A percentile compares a stretch with the other conserved stretches of the same genome.
Evolutionary conservation across 768 basidiomycete species (phyloP).

Genomic region (Suillus brevipes): DNA sequence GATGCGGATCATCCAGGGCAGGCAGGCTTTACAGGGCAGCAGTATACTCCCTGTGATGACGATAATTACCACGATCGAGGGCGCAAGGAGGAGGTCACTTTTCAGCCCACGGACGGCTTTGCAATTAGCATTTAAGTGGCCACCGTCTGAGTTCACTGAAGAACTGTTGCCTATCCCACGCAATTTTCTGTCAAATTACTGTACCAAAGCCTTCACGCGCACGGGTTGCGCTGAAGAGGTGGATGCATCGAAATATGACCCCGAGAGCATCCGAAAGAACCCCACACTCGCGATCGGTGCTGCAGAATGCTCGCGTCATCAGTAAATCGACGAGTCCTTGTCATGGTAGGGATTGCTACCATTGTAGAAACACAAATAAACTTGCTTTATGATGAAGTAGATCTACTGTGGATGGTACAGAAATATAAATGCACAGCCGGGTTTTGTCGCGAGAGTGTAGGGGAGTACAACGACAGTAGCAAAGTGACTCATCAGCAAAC

Average conservation of each 20-base stretch:
- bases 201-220: neutral
- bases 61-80: conserved; percentile 2
- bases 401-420: too few relatives aligned
- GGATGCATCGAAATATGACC: neutral
- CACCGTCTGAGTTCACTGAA: neutral
- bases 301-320: neutral
- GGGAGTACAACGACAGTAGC: too few relatives aligned
- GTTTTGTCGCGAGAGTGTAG: too few relatives aligned
- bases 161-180: neutral
- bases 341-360: too few relatives aligned
- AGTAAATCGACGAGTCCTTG: too few relatives aligned
- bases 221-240: neutral
- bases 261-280: neutral
- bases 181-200: neutral
- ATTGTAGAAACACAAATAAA: too few relatives aligned
- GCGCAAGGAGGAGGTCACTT: neutral
- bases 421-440: too few relatives aligned
- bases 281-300: neutral
- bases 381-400: too few relatives aligned
- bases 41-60: neutral
- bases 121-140: neutral
- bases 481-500: too few relatives aligned
- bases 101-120: neutral
- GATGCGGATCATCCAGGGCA: neutral
- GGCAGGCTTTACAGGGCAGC: neutral